Evolutionary conservation across 495 filamentous ascomycete species (phyloP).

Genomic region (Hyaloscypha bicolor): DNA sequence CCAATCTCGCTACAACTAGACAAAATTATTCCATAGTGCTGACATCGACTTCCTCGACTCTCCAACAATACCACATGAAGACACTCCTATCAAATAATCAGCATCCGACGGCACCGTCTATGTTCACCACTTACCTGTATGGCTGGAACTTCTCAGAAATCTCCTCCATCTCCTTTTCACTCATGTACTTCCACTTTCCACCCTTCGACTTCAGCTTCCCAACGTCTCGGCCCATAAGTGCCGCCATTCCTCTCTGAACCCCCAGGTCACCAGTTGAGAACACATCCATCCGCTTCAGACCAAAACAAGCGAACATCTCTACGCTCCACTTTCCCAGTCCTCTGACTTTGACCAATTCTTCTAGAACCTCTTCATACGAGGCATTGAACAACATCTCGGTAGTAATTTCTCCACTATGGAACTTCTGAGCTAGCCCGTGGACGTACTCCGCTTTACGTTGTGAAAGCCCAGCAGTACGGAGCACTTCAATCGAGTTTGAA

Average conservation of each 20-base stretch:
- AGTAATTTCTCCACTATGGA: slow-evolving; percentile 70
- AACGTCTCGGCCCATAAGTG: slow-evolving; percentile 81
- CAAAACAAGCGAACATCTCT: slow-evolving; percentile 97
- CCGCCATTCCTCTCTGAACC: slow-evolving; percentile 91
- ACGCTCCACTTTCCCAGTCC: slow-evolving; percentile 90
- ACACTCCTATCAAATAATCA: slow-evolving; percentile 53
- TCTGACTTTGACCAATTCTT: slow-evolving; percentile 79
- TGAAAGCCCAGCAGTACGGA: slow-evolving; percentile 86
- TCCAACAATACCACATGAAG: slow-evolving; percentile 95
- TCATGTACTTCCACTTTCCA: slow-evolving; percentile 98
- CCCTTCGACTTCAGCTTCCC: slow-evolving; percentile 83
- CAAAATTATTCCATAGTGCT: slow-evolving; percentile 16
- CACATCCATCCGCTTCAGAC: slow-evolving; percentile 87
- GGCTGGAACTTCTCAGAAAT: slow-evolving; percentile 78
- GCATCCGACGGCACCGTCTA: not conserved
- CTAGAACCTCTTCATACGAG: slow-evolving; percentile 81
- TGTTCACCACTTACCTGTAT: slow-evolving; percentile 56
- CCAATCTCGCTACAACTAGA: not conserved
- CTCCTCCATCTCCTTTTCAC: slow-evolving; percentile 88
- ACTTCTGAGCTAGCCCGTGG: slow-evolving; percentile 80
- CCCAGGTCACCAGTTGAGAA: slow-evolving; percentile 93
- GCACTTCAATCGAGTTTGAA: slow-evolving; percentile 54
- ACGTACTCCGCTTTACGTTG: slow-evolving; percentile 95
- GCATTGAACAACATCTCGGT: slow-evolving; percentile 74
- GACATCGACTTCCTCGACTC: slow-evolving; percentile 74